Conservation (phyloP, 164 flowering plant genomes). For the Piper betle region DNA sequence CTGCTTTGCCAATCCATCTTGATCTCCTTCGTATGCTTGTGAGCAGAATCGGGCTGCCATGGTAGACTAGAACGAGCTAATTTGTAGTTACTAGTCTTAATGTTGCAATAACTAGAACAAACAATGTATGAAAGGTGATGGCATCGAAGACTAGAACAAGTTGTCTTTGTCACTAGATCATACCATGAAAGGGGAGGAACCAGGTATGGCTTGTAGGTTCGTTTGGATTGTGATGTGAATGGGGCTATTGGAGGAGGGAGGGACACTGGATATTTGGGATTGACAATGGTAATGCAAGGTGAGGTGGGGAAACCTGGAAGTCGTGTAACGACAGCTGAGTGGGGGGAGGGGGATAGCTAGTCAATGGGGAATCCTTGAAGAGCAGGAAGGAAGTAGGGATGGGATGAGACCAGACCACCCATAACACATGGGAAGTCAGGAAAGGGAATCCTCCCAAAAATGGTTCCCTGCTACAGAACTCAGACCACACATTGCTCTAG, state of each 20-base stretch:
- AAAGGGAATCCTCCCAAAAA: background rate
- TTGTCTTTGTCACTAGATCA: slow-evolving; percentile 4
- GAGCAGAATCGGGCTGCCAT: slow-evolving; percentile 19
- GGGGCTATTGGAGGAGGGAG: background rate
- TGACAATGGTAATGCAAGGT: no score
- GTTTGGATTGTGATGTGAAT: background rate
- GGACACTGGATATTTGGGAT: no score
- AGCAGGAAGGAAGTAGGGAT: background rate
- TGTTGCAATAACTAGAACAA: slow-evolving; percentile 6
- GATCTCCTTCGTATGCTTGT: background rate
- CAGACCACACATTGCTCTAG: background rate
- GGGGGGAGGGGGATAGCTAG: no score
- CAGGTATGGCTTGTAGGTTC: background rate
- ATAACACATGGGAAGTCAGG: background rate
- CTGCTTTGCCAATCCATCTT: background rate
- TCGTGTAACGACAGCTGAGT: no score
- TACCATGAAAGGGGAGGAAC: background rate
- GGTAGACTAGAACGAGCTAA: background rate
- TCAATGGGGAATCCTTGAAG: background rate
- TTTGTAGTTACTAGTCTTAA: no score
- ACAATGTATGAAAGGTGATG: slow-evolving; percentile 25
- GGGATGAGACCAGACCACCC: background rate
- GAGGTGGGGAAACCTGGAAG: no score
- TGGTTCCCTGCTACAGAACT: background rate
- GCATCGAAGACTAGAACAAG: background rate